Percentiles rank a stretch among this genome's conserved stretches.
phyloP scores from a whole-genome alignment of 371 early-diverging fungal genomes.

The Circinella umbellata region DNA sequence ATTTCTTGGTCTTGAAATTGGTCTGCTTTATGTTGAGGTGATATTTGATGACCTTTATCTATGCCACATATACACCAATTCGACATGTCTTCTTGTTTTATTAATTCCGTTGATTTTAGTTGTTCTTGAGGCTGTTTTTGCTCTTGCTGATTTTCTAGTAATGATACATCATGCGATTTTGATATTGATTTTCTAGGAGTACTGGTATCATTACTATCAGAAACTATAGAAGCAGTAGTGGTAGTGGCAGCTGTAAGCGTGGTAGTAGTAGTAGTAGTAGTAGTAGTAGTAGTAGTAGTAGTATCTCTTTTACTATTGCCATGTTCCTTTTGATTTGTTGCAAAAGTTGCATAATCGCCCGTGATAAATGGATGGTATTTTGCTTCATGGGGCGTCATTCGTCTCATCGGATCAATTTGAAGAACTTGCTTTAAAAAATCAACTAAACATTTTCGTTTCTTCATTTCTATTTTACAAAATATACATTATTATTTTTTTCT shows the following conservation, averaged over 20 bases:
- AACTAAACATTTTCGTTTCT: slow-evolving; percentile 63
- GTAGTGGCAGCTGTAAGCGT: not conserved
- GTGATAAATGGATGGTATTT: slow-evolving; percentile 89
- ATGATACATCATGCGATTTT: not conserved
- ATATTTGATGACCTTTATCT: too few relatives aligned
- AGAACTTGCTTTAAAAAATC: slow-evolving; percentile 89
- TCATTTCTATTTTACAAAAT: slow-evolving; percentile 57
- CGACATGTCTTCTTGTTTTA: not conserved
- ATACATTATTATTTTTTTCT: too few relatives aligned
- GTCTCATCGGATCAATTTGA: slow-evolving; percentile 83
- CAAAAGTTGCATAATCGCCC: not conserved
- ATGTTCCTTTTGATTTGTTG: too few relatives aligned
- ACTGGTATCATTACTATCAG: too few relatives aligned
- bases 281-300: not conserved
- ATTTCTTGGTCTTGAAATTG: not conserved
- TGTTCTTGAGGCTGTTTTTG: not conserved
- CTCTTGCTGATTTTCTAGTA: not conserved
- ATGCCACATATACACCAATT: slow-evolving; percentile 17
- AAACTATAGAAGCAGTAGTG: too few relatives aligned
- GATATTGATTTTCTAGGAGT: too few relatives aligned
- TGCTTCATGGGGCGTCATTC: slow-evolving; percentile 94
- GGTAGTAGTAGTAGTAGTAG: too few relatives aligned
- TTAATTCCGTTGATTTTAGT: not conserved
- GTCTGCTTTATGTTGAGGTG: not conserved
- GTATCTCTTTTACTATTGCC: not conserved